phyloP scores from a whole-genome alignment of 495 filamentous ascomycete genomes.

The Neurospora discreta region DNA sequence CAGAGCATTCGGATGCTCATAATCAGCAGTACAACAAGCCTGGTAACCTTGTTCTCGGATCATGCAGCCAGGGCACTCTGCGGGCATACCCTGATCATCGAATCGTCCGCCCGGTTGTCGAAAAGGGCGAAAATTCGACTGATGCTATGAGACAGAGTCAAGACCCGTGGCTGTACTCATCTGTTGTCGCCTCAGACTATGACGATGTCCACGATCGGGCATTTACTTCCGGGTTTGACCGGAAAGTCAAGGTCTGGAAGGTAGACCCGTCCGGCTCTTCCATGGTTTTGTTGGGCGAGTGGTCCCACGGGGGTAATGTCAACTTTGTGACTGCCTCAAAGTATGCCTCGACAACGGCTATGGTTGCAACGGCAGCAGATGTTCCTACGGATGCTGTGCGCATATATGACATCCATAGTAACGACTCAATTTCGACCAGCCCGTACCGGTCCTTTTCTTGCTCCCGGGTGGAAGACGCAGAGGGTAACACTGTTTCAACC shows the following conservation, averaged over 20 bases:
- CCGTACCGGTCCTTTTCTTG: conserved; percentile 31
- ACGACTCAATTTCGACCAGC: conserved; percentile 19
- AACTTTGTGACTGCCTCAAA: conserved; percentile 56
- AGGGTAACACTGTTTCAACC: conserved; percentile 28
- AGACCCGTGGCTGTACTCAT: conserved; percentile 61
- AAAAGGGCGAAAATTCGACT: conserved; percentile 41
- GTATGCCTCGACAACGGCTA: conserved; percentile 17
- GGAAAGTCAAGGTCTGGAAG: conserved; percentile 68
- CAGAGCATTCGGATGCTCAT: conserved; percentile 58
- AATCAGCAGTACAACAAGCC: conserved; percentile 78
- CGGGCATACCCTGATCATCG: conserved; percentile 62
- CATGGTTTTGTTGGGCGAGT: conserved; percentile 35
- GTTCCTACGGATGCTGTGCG: conserved; percentile 35
- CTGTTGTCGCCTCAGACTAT: conserved; percentile 67
- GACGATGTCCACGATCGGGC: conserved; percentile 43
- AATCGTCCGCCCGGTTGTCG: conserved; percentile 41
- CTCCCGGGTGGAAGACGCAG: conserved; percentile 33
- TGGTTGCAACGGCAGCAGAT: conserved; percentile 42
- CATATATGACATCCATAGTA: conserved; percentile 32
- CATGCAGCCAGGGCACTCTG: conserved; percentile 41
- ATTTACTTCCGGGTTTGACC: conserved; percentile 75
- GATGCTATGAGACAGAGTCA: conserved; percentile 51
- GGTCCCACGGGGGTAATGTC: conserved; percentile 57
- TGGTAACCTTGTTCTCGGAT: conserved; percentile 66
- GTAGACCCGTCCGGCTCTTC: conserved; percentile 22